Percentiles rank a stretch among this genome's conserved stretches.
Evolutionary conservation across 495 filamentous ascomycete genomes (phyloP).

Genomic region (Hypoxylon fuscum): DNA sequence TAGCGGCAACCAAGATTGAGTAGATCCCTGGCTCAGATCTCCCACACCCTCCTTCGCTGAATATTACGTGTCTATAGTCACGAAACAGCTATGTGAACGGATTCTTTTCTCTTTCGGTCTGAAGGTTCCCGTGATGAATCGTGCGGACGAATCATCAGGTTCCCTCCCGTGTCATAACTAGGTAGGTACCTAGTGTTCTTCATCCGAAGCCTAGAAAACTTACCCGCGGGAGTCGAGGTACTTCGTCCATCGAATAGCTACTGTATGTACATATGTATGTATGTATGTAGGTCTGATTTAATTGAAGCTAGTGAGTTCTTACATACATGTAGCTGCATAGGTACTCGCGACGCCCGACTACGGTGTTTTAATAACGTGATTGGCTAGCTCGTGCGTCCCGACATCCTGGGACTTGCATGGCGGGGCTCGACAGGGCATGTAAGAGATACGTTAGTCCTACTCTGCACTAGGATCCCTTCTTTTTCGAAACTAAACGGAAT

Average conservation of each 20-base stretch:
- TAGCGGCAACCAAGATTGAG: slow-evolving; percentile 32
- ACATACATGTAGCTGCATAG: neutral
- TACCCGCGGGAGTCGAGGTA: neutral
- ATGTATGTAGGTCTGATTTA: neutral
- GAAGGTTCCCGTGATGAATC: neutral
- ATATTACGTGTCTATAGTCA: slow-evolving; percentile 17
- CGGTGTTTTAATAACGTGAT: slow-evolving; percentile 8
- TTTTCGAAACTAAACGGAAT: slow-evolving; percentile 16
- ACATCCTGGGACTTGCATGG: slow-evolving; percentile 43
- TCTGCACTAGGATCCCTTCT: slow-evolving; percentile 8
- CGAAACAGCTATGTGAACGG: slow-evolving; percentile 15
- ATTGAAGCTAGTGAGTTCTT: too few species aligned
- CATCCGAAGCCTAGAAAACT: too few species aligned
- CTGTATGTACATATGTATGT: neutral
- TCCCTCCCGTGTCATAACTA: too few species aligned
- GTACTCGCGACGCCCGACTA: slow-evolving; percentile 25
- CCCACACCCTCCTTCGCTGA: slow-evolving; percentile 1
- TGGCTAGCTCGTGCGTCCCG: slow-evolving; percentile 37
- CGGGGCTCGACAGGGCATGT: slow-evolving; percentile 27
- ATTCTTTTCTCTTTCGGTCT: neutral
- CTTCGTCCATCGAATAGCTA: neutral
- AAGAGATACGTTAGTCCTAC: slow-evolving; percentile 2
- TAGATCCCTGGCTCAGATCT: slow-evolving; percentile 27
- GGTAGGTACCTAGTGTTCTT: neutral
- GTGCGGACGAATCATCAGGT: neutral